Percentiles rank a stretch among this genome's conserved stretches.
phyloP scores from a whole-genome alignment of 257 asterid species.

The Nicotiana knightiana region DNA sequence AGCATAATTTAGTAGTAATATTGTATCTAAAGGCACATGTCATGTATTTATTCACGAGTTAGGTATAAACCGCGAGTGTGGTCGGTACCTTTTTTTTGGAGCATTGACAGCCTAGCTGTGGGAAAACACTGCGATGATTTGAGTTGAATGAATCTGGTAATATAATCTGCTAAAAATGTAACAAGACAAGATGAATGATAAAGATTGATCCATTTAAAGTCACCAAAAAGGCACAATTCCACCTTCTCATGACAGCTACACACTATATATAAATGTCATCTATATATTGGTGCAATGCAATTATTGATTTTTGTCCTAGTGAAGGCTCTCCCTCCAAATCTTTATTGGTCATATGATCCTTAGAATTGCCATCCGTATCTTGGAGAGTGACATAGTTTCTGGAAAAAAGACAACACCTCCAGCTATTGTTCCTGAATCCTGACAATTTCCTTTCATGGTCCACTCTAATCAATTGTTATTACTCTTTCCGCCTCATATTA shows the following conservation, averaged over 20 bases:
- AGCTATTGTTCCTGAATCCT: slow-evolving; percentile 18
- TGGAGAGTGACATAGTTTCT: slow-evolving; percentile 41
- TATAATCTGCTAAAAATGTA: not conserved
- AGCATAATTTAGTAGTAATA: not conserved
- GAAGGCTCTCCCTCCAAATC: slow-evolving; percentile 28
- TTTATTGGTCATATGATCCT: slow-evolving; percentile 24
- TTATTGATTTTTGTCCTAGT: slow-evolving; percentile 39
- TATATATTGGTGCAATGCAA: slow-evolving; percentile 17
- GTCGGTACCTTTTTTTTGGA: too few relatives aligned
- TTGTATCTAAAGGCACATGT: not conserved
- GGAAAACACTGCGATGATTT: not conserved
- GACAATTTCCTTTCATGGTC: slow-evolving; percentile 22
- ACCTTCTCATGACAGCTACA: slow-evolving; percentile 47
- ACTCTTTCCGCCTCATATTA: too few relatives aligned
- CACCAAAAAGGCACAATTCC: slow-evolving; percentile 22
- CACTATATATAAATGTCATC: slow-evolving; percentile 3
- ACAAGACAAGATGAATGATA: slow-evolving; percentile 24
- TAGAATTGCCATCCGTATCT: slow-evolving; percentile 21
- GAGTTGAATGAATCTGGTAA: not conserved
- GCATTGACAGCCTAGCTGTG: not conserved
- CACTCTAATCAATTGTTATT: slow-evolving; percentile 10
- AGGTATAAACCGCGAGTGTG: not conserved
- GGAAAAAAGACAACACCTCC: slow-evolving; percentile 38
- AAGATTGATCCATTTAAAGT: slow-evolving; percentile 16
- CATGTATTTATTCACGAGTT: not conserved